These are phyloP conservation scores for Bipolaris oryzae DNA, from an alignment of 2,329 filamentous ascomycete species.

Conservation along the genomic window DNA sequence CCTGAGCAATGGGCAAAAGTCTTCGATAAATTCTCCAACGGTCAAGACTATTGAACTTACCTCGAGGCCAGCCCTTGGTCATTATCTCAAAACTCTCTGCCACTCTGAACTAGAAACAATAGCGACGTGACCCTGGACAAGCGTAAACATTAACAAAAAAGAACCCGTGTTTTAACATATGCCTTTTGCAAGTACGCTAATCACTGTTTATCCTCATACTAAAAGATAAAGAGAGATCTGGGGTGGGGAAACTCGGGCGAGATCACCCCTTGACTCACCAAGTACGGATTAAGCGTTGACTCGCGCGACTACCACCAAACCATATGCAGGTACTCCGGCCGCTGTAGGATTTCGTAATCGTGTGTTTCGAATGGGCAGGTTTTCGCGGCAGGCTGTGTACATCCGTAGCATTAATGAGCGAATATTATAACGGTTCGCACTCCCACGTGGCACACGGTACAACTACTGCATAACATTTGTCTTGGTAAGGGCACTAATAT, in stretches of 20 bases:
- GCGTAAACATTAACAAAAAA: too few relatives aligned
- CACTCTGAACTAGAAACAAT: background rate
- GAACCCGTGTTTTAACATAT: too few relatives aligned
- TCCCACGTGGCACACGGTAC: background rate
- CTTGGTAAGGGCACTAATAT: background rate
- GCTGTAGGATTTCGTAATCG: background rate
- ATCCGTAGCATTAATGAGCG: constrained; percentile 1
- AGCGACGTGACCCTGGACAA: too few relatives aligned
- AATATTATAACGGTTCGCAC: constrained; percentile 11
- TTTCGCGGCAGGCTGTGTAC: background rate
- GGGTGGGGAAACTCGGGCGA: background rate
- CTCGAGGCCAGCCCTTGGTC: background rate
- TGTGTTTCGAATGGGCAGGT: background rate
- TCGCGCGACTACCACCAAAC: background rate
- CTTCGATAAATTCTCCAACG: background rate
- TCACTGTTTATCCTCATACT: background rate
- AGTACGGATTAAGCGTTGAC: background rate
- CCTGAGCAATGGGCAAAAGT: background rate
- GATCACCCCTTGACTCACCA: constrained; percentile 8
- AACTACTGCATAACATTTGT: constrained; percentile 2
- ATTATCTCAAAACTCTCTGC: background rate
- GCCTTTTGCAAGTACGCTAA: background rate
- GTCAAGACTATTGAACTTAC: background rate
- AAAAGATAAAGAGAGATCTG: constrained; percentile 1
- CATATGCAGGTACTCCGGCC: background rate